Percentiles rank a stretch among this genome's conserved stretches.
These are phyloP conservation scores for Rhytidiadelphus loreus DNA, from an alignment of 225 moss, liverwort and hornwort genomes.

Conservation along the genomic window DNA sequence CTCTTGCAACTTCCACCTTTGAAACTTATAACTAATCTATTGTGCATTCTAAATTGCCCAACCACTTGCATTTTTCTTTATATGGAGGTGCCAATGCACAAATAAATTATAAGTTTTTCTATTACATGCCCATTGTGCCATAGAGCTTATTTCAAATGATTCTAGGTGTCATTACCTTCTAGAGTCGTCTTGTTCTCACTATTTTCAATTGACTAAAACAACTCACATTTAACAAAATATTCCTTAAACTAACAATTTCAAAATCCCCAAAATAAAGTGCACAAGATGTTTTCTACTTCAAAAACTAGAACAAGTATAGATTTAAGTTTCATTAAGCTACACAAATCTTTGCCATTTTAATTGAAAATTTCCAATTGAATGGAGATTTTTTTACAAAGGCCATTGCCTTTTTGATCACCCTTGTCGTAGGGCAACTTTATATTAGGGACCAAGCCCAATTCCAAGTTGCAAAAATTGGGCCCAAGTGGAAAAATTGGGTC, in stretches of 20 bases:
- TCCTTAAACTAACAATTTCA: too few relatives aligned
- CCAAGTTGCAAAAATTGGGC: background rate
- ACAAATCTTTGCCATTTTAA: background rate
- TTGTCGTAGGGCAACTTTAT: background rate
- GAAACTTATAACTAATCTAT: background rate
- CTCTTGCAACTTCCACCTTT: background rate
- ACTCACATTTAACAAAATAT: background rate
- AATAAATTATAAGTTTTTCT: background rate
- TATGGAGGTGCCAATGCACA: background rate
- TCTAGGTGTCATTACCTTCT: background rate
- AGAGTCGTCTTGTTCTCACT: background rate
- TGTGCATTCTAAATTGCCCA: background rate
- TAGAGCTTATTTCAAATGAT: background rate
- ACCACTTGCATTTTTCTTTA: background rate
- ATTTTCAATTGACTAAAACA: background rate
- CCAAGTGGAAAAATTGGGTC: fast-evolving
- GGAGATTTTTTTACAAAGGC: background rate
- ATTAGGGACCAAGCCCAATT: background rate
- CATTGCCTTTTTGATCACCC: background rate
- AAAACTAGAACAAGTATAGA: background rate
- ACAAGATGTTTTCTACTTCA: background rate
- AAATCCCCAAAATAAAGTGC: background rate
- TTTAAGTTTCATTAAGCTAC: background rate
- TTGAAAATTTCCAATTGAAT: background rate
- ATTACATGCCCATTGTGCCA: background rate